These are phyloP conservation scores for Leccinum variicolor DNA, from an alignment of 768 basidiomycete genomes.

Conservation along the genomic window DNA sequence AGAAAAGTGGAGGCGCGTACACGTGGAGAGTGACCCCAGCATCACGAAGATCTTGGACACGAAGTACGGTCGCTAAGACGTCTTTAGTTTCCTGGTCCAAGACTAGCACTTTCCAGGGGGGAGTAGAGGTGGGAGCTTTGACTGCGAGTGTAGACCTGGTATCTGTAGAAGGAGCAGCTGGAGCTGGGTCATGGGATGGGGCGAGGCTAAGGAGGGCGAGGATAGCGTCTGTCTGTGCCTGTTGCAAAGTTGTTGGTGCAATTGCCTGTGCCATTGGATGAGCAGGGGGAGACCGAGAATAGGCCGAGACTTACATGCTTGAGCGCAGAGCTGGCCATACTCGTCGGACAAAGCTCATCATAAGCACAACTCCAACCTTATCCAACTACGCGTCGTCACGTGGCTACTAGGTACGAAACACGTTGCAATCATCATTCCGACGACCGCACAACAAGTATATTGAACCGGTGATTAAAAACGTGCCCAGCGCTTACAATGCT, in stretches of 20 bases:
- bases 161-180: conserved; percentile 6
- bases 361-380: not conserved
- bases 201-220: conserved; percentile 87
- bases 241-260: conserved; percentile 67
- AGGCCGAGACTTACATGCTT: conserved; percentile 39
- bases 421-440: not conserved
- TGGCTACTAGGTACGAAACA: not conserved
- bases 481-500: not conserved
- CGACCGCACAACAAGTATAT: not conserved
- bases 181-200: conserved; percentile 35
- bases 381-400: conserved; percentile 14
- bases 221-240: conserved; percentile 83
- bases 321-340: conserved; percentile 44
- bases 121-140: conserved; percentile 51
- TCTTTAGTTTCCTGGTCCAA: conserved; percentile 96
- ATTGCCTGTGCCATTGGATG: conserved; percentile 35
- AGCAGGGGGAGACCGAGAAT: conserved; percentile 9
- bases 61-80: conserved; percentile 89
- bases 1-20: conserved; percentile 46
- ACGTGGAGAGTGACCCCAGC: conserved; percentile 97
- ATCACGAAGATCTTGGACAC: conserved; percentile 95
- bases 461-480: not conserved
- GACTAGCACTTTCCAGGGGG: conserved; percentile 94
- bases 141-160: conserved; percentile 36
- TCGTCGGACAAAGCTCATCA: not conserved